Evolutionary conservation across 148 eudicot species (phyloP), one percentile per base, ranked within the genome.

Genomic region (Beta vulgaris): DNA sequence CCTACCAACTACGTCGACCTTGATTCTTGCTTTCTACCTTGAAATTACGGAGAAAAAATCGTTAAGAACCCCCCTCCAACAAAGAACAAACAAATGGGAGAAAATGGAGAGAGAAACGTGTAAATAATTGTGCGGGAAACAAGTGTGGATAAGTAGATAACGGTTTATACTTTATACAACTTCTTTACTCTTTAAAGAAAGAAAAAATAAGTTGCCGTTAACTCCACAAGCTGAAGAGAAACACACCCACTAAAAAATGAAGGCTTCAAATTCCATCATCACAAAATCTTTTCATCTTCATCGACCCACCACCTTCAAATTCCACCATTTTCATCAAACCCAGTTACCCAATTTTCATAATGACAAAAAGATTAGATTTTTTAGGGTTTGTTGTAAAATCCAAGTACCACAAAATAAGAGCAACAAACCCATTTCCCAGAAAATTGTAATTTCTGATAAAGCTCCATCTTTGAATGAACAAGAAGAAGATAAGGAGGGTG

Each of bases 381-480:
- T 72, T 28, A 80, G 76, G 44, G 39, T 85, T 51, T 74, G 58
- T 69, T 89, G 88, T 49, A 84, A 86, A 79, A 76, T 91, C 69
- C 84, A 84, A 60, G 71, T 61, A n/a, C 67, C 82, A 29, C 49
- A 78, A 63, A 79, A 85, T 72, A 76, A 77, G 25, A 80, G 73
- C 49, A 73, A 76, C 28, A 78, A 78, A 21, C 85, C 72, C 71
- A 75, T 72, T 67, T 77, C 77, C 10, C 84, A 74, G 62, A 89
- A 86, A 72, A 86, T 88, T 82, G 75, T 74, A 14, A 79, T 76
- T 14, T 83, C 92, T 11, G 83, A 88, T 42, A 84, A 60, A 53
- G 88, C 96, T 0, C 98, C 97, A 10, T 67, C 83, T 46, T 67
- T 87, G 69, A 78, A 86, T n/a, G 93, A 86, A 74, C 80, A 74